Evolutionary conservation across 2,329 filamentous ascomycete genomes (phyloP), one percentile per base, ranked within the genome.

Genomic region (Trichoderma sp.): DNA sequence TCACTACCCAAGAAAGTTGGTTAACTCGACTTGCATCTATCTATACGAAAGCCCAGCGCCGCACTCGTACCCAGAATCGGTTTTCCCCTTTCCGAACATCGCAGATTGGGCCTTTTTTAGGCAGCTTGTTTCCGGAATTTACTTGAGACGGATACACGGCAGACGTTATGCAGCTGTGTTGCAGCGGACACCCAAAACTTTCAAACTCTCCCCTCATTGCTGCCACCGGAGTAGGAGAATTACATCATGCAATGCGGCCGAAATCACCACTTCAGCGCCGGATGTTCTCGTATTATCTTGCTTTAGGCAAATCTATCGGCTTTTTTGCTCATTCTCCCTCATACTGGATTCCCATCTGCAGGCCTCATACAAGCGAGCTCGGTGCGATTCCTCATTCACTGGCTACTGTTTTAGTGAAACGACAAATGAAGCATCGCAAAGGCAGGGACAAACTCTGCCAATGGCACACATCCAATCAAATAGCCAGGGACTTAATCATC

Each of bases 51-150:
- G 35, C 35, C 35, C 35, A 59, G 40, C n/a, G 57, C 40, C 11
- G 14, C 24, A 27, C 57, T 43, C 33, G 7, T 19, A 35, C 24
- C n/a, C 55, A 49, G 19, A 58, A 37, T 24, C 29, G 35, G 29
- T 57, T 57, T 57, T 37, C 4, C n/a, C 31, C 4, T 31, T 67
- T 27, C 11, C 21, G 21, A 37, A 29, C 29, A 59, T 29, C 29
- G 21, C 55, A 37, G 7, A n/a, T 19, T 37, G 6, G n/a, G 2
- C 7, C n/a, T 35, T 19, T 49, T 13, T 37, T 29, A 13, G 21
- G 37, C n/a, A 33, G 29, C 27, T 52, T 52, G 63, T 24, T 67
- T 52, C 52, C 16, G 40, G 55, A 47, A 67, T 16, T 27, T 52
- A n/a, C 14, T 52, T 37, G n/a, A 52, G 31, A 35, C 33, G 16